Evolutionary conservation across 257 asterid species (phyloP).

Genomic region (Solanum piurae): DNA sequence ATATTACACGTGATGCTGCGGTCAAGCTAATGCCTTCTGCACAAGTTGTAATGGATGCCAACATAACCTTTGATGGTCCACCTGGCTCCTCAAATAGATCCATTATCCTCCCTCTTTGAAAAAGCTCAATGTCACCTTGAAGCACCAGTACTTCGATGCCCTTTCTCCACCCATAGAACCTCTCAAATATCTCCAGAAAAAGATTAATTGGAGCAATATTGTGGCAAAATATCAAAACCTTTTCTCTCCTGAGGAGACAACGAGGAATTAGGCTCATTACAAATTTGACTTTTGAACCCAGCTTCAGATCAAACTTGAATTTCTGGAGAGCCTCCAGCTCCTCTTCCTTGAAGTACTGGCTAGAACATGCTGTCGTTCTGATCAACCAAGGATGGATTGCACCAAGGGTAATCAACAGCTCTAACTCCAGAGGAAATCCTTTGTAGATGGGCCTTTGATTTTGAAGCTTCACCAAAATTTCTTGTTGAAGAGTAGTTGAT

Average conservation of each 20-base stretch:
- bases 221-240: conserved; percentile 83
- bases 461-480: conserved; percentile 59
- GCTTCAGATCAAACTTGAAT: conserved; percentile 61
- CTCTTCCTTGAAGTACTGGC: conserved; percentile 45
- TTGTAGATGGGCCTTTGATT: conserved; percentile 65
- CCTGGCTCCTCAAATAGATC: conserved; percentile 85
- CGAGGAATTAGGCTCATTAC: conserved; percentile 90
- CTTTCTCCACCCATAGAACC: conserved; percentile 74
- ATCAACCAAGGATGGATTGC: conserved; percentile 99
- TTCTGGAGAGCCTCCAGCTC: conserved; percentile 65
- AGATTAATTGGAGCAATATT: conserved; percentile 88
- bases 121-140: conserved; percentile 95
- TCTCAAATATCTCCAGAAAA: conserved; percentile 65
- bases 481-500: conserved; percentile 70
- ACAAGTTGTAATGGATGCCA: conserved; percentile 92
- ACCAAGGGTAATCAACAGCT: conserved; percentile 80
- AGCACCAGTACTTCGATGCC: conserved; percentile 81
- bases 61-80: conserved; percentile 84
- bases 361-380: conserved; percentile 60
- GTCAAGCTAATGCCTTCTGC: conserved; percentile 95
- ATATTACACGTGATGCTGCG: conserved; percentile 84
- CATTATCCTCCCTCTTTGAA: conserved; percentile 85
- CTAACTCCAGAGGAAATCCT: conserved; percentile 85
- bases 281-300: conserved; percentile 84
- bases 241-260: conserved; percentile 63